Evolutionary conservation across 352 stramenopile genomes (phyloP), one percentile per base, ranked within the genome.

Genomic region (Phytophthora pseudosyringae): DNA sequence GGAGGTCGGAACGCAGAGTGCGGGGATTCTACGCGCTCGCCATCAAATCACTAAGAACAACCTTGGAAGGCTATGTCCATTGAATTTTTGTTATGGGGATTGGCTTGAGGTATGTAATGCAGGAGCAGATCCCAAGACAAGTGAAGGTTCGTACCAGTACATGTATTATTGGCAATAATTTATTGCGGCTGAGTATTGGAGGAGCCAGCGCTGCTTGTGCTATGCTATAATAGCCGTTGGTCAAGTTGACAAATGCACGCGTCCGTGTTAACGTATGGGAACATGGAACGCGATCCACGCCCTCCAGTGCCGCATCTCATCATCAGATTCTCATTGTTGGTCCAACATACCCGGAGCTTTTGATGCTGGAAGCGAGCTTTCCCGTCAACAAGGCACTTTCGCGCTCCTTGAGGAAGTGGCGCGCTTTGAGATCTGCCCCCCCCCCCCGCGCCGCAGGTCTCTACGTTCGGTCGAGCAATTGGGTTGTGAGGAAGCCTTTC

Each of bases 71-170:
- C 35, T 54, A 67, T 67, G 59, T 55, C 26, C 29, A 57, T 46
- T 5, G 44, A 69, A 69, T 64, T 69, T 69, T 69, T 68, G 45
- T 31, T 65, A 64, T 56, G 45, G 43, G 28, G 59, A 44, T 63
- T 40, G 50, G 35, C 39, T 64, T 25, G n/a, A 40, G 38, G 47
- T 58, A 41, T 38, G 57, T 64, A 64, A 64, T 64, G 57, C 21
- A 59, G 18, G 21, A 64, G 5, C 57, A 64, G 57, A 64, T 64
- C 57, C 39, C 53, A 61, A 41, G 53, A 43, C 52, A 51, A 52
- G 15, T 47, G 44, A 64, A 48, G 44, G 47, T 41, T 56, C 49
- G 10, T 35, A 35, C 31, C 7, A 3, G 31, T 35, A 35, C 3
- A 35, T 21, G 21, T 21, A 21, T 21, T 21, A 21, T n/a, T n/a